Evolutionary conservation across 2,329 filamentous ascomycete genomes (phyloP).

Genomic region (Phialocephala sp.): DNA sequence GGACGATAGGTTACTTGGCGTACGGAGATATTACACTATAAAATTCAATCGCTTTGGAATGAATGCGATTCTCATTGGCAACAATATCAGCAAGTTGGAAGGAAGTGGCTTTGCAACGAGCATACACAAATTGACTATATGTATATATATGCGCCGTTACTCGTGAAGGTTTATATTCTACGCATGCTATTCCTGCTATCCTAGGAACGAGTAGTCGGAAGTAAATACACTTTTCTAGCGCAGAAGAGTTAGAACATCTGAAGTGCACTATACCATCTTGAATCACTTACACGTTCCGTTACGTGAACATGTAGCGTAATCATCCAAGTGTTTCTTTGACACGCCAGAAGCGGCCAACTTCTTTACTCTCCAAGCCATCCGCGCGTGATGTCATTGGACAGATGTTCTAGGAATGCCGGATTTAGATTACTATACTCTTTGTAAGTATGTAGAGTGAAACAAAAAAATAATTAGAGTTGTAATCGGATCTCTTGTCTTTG

Average conservation of each 20-base stretch:
- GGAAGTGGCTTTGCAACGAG: neutral
- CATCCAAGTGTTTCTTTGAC: neutral
- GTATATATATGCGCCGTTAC: neutral
- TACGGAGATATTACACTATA: neutral
- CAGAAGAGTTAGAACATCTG: no score
- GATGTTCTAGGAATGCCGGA: neutral
- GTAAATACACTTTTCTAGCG: no score
- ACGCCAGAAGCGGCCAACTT: neutral
- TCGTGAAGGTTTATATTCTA: no score
- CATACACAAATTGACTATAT: neutral
- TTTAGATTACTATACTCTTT: conserved; percentile 1
- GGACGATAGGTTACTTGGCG: neutral
- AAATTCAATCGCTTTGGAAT: neutral
- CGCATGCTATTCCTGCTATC: no score
- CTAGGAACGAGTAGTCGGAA: no score
- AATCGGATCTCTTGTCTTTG: neutral
- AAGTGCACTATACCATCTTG: no score
- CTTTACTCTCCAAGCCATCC: neutral
- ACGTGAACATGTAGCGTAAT: neutral
- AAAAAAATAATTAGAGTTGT: neutral
- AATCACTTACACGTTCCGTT: no score
- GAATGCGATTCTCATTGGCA: neutral
- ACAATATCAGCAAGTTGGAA: neutral
- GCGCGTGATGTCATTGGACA: conserved; percentile 18
- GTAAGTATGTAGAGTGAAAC: neutral